Evolutionary conservation across 1,284 basidiomycete genomes (phyloP).

Genomic region (Melampsora larici-populina): DNA sequence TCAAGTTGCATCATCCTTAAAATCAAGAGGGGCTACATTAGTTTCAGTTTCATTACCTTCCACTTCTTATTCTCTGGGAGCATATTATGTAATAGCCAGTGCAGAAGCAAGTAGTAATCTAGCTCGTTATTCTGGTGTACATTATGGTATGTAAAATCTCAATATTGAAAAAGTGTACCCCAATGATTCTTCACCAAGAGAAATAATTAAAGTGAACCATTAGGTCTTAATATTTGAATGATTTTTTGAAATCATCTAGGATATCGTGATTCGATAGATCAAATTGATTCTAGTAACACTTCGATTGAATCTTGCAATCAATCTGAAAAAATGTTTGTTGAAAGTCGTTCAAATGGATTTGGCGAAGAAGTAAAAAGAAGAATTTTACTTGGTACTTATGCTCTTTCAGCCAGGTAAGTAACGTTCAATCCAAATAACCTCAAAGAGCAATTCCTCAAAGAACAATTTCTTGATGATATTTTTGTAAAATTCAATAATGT

Average conservation of each 20-base stretch:
- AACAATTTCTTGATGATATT: too few species aligned
- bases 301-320: not conserved
- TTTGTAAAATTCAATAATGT: not conserved
- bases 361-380: slow-evolving; percentile 82
- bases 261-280: too few species aligned
- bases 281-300: not conserved
- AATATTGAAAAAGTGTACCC: not conserved
- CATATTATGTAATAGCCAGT: slow-evolving; percentile 90
- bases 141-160: slow-evolving; percentile 60
- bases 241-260: too few species aligned
- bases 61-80: slow-evolving; percentile 74
- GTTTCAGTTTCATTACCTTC: slow-evolving; percentile 73
- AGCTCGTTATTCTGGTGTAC: slow-evolving; percentile 81
- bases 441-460: too few species aligned
- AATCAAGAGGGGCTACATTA: slow-evolving; percentile 63
- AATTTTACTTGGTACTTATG: slow-evolving; percentile 86
- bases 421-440: too few species aligned
- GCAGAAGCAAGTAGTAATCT: slow-evolving; percentile 94
- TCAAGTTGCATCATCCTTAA: too few species aligned
- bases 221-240: too few species aligned
- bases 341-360: slow-evolving; percentile 59
- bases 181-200: not conserved
- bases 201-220: too few species aligned
- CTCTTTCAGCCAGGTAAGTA: slow-evolving; percentile 80
- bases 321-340: slow-evolving; percentile 6